Base-by-base conservation (phyloP, 1,139 yeast species). In the Citeromyces siamensis region DNA sequence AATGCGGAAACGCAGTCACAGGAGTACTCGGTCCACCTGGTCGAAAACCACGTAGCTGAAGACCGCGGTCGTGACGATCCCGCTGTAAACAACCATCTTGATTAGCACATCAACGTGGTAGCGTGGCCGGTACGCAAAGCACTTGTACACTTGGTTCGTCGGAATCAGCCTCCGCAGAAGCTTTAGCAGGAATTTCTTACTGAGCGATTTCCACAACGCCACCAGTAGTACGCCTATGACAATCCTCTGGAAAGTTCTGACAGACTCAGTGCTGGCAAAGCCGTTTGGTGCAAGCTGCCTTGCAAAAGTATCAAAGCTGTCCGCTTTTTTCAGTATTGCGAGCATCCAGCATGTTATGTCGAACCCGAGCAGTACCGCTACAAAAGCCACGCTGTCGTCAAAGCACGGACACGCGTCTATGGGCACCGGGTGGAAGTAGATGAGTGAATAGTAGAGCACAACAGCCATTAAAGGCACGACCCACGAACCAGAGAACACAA, bases 371-470 rank as follows among this genome's bases (percentile, higher is more conserved):
- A 86, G 67, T 20, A 90, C 98, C 2, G 96, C 96, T 39, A 86
- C 62, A 49, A 90, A 90, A 3, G 97, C 94, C 16, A 90, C 95
- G 6, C 93, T 77, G 51, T 90, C 98, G 50, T 85, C 97, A 54
- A 81, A 88, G 53, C 98, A 90, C 0, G 98, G 98, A 53, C 98
- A 90, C 49, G 80, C 82, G 49, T 90, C 98, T 9, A 83, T 78
- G 1, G 98, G 97, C 43, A 74, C 77, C 1, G 88, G 82, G 56
- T 86, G 95, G 35, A 70, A 60, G 49, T 80, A 77, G 32, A 81
- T 64, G 33, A 83, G 59, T 2, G 39, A 28, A 37, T 51, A 55
- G 34, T 49, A 47, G 17, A 59, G 46, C 12, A 74, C 49, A 37
- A 75, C 70, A 22, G 69, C 52, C 0, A 57, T 44, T 2, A 72